Conservation (phyloP, 345 rosid species). For the Lagerstroemia speciosa region DNA sequence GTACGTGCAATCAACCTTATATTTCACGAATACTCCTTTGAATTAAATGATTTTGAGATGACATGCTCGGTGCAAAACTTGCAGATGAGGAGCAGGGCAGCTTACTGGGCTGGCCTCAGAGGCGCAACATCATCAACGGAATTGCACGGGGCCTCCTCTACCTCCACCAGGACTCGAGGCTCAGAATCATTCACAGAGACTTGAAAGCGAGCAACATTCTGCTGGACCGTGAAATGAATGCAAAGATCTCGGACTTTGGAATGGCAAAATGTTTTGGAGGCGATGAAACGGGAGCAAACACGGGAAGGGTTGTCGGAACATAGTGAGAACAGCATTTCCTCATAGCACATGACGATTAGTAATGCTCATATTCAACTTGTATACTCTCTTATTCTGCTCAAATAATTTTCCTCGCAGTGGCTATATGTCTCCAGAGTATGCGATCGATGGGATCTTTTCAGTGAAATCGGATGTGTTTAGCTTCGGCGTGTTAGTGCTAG, state of each 20-base stretch:
- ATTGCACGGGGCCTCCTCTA: constrained; percentile 13
- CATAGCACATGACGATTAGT: not conserved
- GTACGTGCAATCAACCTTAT: not conserved
- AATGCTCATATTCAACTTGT: not conserved
- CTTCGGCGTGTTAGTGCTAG: constrained; percentile 25
- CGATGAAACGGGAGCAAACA: constrained; percentile 13
- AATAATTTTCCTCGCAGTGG: constrained; percentile 11
- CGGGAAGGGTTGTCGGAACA: constrained; percentile 19
- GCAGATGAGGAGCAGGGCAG: not conserved
- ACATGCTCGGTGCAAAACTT: not conserved
- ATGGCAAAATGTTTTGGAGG: constrained; percentile 19
- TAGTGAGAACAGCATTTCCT: constrained; percentile 13
- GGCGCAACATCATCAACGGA: constrained; percentile 3
- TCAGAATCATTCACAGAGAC: constrained; percentile 24
- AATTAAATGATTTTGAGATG: not conserved
- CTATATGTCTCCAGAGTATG: constrained; percentile 24
- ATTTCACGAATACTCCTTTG: not conserved
- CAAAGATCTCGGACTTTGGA: constrained; percentile 26
- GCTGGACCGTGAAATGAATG: constrained; percentile 20
- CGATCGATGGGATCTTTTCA: constrained; percentile 18
- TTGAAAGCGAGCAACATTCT: constrained; percentile 24
- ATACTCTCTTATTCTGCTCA: not conserved
- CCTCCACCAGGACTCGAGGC: constrained; percentile 25
- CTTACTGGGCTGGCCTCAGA: not conserved
- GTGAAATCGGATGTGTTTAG: constrained; percentile 25